Evolutionary conservation across 2,329 filamentous ascomycete genomes (phyloP).

Genomic region (Hypoxylon sp.): DNA sequence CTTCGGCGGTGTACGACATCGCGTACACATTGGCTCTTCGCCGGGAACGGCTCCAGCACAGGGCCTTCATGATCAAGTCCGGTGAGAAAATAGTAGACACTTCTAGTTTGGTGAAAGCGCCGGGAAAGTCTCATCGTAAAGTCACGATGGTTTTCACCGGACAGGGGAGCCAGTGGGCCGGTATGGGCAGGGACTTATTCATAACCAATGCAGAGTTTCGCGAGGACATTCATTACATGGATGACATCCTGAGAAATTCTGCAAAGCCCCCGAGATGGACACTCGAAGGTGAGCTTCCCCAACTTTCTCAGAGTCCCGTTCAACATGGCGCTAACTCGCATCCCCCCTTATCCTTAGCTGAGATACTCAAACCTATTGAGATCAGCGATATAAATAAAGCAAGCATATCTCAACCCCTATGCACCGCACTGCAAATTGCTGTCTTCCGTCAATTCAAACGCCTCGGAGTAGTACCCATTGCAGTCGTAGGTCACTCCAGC

Average conservation of each 20-base stretch:
- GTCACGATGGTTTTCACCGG: conserved; percentile 53
- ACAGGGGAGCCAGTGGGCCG: conserved; percentile 54
- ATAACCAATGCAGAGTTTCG: conserved; percentile 38
- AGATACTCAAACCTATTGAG: conserved; percentile 38
- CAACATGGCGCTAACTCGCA: conserved; percentile 5
- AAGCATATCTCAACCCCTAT: conserved; percentile 54
- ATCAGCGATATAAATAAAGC: conserved; percentile 46
- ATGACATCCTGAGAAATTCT: conserved; percentile 32
- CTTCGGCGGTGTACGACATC: conserved; percentile 42
- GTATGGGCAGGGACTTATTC: conserved; percentile 49
- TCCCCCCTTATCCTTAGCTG: conserved; percentile 25
- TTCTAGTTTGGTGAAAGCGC: conserved; percentile 25
- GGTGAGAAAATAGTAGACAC: conserved; percentile 30
- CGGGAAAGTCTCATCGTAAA: conserved; percentile 34
- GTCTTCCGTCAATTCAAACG: conserved; percentile 58
- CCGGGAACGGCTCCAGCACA: conserved; percentile 50
- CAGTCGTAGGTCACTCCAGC: conserved; percentile 60
- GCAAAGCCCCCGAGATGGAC: conserved; percentile 36
- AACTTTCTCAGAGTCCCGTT: background rate
- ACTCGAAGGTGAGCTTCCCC: conserved; percentile 36
- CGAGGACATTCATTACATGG: conserved; percentile 38
- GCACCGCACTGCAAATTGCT: conserved; percentile 58
- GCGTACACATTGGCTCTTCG: conserved; percentile 53
- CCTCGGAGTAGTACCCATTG: conserved; percentile 53
- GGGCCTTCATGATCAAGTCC: conserved; percentile 48